Evolutionary conservation across 495 filamentous ascomycete genomes (phyloP), one percentile per base, ranked within the genome.

Genomic region (Hypoxylon intermedium): DNA sequence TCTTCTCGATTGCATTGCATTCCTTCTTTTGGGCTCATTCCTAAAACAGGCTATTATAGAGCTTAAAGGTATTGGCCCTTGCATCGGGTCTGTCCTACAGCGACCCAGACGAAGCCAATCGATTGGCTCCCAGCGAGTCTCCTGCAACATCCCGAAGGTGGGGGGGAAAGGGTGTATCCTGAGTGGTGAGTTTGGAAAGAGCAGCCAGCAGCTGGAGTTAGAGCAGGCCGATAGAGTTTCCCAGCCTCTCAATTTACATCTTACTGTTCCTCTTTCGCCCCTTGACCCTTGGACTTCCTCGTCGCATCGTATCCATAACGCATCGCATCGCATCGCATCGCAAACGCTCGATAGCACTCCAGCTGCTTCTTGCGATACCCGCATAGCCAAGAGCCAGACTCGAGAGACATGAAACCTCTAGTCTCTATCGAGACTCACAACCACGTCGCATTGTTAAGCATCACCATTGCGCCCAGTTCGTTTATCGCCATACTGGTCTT

Each of bases 401-500:
- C 20, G 33, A 7, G 24, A 58, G 43, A 64, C 56, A 79, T 81
- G 78, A 70, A 67, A 65, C 76, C 77, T 15, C 69, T 81, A 62
- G 67, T 84, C 58, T 79, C 78, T 26, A 72, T 84, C 57, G 74
- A 83, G 66, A 83, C 79, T 74, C 74, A 82, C 71, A 74, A 81
- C 60, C 75, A 80, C 64, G 49, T 79, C 59, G 62, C 75, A 38
- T 73, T 84, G 37, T 55, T 84, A 52, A 81, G 78, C 67, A 66
- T 84, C 43, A 74, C 73, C 53, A 77, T 84, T 67, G 79, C 79
- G 21, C 81, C 82, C 11, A 78, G 78, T 65, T 78, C 82, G 51
- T 81, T 77, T 63, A 65, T 85, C 59, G 76, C 70, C 18, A 69
- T 72, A 33, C 74, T 85, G 56, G 62, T 82, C 49, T 68, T 85